Conservation (phyloP, 2,329 filamentous ascomycete genomes). For the Ophiostoma sp. region DNA sequence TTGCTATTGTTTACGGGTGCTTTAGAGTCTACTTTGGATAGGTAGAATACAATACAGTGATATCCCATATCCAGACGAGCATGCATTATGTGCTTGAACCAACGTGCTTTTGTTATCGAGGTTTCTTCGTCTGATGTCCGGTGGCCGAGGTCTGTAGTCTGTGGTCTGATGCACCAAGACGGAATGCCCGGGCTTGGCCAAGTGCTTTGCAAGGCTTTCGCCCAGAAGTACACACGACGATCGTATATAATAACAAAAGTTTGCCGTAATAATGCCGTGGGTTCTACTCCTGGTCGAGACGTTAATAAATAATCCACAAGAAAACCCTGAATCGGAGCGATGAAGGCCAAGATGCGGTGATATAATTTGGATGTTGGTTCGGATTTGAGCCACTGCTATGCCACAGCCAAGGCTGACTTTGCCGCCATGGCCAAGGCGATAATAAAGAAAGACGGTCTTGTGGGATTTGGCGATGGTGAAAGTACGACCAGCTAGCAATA, state of each 20-base stretch:
- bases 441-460: neutral
- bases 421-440: neutral
- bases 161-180: no score
- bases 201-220: no score
- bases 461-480: neutral
- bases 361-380: neutral
- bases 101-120: no score
- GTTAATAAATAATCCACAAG: neutral
- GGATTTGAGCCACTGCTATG: neutral
- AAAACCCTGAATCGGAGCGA: neutral
- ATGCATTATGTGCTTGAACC: no score
- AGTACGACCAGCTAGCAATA: neutral
- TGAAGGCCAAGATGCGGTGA: neutral
- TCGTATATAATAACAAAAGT: no score
- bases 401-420: neutral
- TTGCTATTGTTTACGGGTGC: neutral
- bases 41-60: slow-evolving; percentile 11
- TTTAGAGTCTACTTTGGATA: neutral
- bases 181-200: no score
- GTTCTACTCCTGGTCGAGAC: no score
- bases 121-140: no score
- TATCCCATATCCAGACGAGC: neutral
- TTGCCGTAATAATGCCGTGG: no score
- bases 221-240: no score
- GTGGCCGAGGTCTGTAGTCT: no score